Conservation (phyloP, 1,284 basidiomycete species). For the Trichosporon faecale region DNA sequence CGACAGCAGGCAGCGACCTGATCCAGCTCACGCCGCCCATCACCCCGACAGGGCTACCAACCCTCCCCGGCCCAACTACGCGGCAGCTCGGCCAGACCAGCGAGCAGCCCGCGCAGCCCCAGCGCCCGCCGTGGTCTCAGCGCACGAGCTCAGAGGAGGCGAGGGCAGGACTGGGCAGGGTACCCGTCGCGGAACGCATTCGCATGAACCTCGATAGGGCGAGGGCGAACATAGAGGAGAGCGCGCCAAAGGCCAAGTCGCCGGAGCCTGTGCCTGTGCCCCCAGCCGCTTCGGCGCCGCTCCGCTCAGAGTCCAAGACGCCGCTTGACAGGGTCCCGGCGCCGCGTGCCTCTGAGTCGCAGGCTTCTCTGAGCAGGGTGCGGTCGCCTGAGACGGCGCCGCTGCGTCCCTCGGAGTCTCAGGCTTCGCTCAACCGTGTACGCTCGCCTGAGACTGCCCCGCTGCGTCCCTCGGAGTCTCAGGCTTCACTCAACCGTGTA, state of each 20-base stretch:
- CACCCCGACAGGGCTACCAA: background rate
- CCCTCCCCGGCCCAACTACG: too few species aligned
- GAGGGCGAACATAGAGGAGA: background rate
- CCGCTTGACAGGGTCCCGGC: background rate
- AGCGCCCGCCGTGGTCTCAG: too few species aligned
- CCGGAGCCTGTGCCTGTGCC: too few species aligned
- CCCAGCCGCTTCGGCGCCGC: background rate
- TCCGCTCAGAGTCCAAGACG: too few species aligned
- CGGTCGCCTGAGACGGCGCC: background rate
- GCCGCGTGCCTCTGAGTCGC: background rate
- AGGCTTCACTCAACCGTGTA: background rate
- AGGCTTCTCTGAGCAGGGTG: background rate
- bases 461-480: background rate
- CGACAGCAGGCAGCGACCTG: background rate
- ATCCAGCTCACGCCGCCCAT: slow-evolving; percentile 2
- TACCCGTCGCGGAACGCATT: background rate
- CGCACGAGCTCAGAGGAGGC: background rate
- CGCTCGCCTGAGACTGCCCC: background rate
- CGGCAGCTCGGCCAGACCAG: too few species aligned
- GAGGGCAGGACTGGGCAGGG: background rate
- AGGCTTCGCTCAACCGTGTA: background rate
- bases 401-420: background rate
- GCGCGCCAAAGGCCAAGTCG: too few species aligned
- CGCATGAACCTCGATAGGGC: background rate
- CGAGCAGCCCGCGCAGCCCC: background rate